phyloP scores from a whole-genome alignment of 2,329 filamentous ascomycete species.

The Xylariaceae sp. region DNA sequence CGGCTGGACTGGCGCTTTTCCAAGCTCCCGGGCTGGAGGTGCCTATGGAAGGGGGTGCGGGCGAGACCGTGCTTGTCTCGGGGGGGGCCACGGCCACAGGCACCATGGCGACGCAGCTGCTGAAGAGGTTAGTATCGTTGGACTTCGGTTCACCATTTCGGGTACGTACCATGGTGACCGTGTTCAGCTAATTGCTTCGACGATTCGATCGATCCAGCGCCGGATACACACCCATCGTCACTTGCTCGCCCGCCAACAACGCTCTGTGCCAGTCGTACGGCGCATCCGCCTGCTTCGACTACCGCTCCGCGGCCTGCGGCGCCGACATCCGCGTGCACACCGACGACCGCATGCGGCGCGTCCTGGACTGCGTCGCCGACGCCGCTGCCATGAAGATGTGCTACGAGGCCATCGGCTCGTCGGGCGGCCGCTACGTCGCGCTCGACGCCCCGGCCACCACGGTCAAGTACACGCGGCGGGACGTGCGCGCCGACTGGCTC shows the following conservation, averaged over 20 bases:
- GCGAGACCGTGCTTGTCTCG: slow-evolving; percentile 7
- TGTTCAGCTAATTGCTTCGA: too few relatives aligned
- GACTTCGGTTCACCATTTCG: too few relatives aligned
- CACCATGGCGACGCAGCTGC: slow-evolving; percentile 6
- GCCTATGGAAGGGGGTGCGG: not conserved
- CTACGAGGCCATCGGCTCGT: slow-evolving; percentile 27
- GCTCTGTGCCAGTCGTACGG: slow-evolving; percentile 30
- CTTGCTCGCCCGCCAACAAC: slow-evolving; percentile 5
- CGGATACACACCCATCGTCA: slow-evolving; percentile 2
- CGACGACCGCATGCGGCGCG: slow-evolving; percentile 33
- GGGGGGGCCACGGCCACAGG: slow-evolving; percentile 9
- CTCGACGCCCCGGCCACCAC: slow-evolving; percentile 7
- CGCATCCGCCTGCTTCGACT: slow-evolving; percentile 41
- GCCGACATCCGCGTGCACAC: slow-evolving; percentile 39
- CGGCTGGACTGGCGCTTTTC: not conserved
- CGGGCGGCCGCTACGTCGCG: slow-evolving; percentile 13
- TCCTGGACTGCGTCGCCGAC: slow-evolving; percentile 42
- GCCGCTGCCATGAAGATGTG: slow-evolving; percentile 28
- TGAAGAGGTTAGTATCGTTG: too few relatives aligned
- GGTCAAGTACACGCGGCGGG: slow-evolving; percentile 3
- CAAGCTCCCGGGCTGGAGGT: not conserved
- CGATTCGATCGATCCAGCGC: too few relatives aligned
- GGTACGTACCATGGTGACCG: too few relatives aligned
- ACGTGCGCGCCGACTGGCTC: slow-evolving; percentile 2
- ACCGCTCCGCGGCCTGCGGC: slow-evolving; percentile 35